phyloP scores from a whole-genome alignment of 495 filamentous ascomycete genomes.

The Tuber indicum region DNA sequence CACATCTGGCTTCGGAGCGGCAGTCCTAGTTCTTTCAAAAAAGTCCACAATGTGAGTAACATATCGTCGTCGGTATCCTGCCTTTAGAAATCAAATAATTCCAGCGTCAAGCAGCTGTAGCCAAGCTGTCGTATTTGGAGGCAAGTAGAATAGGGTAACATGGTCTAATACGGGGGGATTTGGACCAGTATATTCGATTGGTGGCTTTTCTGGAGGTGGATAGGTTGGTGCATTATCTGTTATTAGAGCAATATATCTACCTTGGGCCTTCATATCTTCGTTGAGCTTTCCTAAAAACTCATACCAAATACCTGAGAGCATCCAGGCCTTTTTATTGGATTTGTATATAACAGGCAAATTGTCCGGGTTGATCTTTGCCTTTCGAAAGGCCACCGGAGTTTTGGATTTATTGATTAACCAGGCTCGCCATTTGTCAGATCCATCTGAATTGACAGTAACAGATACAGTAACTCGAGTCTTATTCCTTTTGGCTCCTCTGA shows the following conservation, averaged over 20 bases:
- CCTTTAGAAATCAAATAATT: constrained; percentile 18
- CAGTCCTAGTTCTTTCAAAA: background rate
- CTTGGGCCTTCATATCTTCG: constrained; percentile 31
- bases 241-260: constrained; percentile 8
- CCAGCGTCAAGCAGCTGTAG: constrained; percentile 21
- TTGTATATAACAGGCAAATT: constrained; percentile 10
- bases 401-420: background rate
- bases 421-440: background rate
- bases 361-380: background rate
- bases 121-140: constrained; percentile 4
- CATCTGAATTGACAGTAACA: constrained; percentile 34
- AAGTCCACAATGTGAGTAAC: constrained; percentile 12
- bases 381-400: background rate
- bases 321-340: constrained; percentile 15
- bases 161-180: constrained; percentile 16
- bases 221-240: constrained; percentile 33
- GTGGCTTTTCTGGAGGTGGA: constrained; percentile 13
- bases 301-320: constrained; percentile 13
- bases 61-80: background rate
- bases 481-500: background rate
- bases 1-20: constrained; percentile 1
- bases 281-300: constrained; percentile 33
- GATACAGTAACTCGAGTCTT: background rate
- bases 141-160: constrained; percentile 11
- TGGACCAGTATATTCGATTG: background rate